Conservation (phyloP, 2,329 filamentous ascomycete species). For the Zelopaecilomyces penicillatus region DNA sequence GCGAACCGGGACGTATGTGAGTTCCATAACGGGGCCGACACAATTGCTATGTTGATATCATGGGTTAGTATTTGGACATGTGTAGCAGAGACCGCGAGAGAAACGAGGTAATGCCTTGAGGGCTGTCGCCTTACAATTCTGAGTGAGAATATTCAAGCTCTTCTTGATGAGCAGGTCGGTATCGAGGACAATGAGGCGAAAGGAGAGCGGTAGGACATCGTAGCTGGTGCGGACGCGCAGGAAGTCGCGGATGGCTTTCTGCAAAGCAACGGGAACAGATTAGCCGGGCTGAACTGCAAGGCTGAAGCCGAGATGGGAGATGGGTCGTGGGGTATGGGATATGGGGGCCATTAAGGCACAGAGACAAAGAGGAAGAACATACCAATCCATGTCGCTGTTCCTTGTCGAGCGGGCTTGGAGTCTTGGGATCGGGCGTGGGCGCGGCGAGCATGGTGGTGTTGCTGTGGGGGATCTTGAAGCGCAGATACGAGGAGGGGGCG, state of each 20-base stretch:
- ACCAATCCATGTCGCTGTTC: conserved; percentile 75
- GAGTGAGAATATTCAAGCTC: conserved; percentile 87
- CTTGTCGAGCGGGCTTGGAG: conserved; percentile 55
- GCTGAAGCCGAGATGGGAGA: not conserved
- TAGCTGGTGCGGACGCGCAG: conserved; percentile 94
- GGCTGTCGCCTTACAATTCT: conserved; percentile 62
- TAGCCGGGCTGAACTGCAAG: not conserved
- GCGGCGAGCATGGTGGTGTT: conserved; percentile 26
- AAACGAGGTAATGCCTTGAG: not conserved
- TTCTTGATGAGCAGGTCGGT: conserved; percentile 94
- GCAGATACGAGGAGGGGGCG: conserved; percentile 52
- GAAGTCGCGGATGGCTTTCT: conserved; percentile 91
- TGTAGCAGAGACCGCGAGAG: conserved; percentile 3
- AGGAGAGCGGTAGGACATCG: conserved; percentile 92
- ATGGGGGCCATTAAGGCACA: not conserved
- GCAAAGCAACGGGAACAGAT: conserved; percentile 15
- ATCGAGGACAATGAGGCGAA: conserved; percentile 91
- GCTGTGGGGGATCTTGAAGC: conserved; percentile 26
- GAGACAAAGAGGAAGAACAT: conserved; percentile 25
- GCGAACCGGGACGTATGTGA: conserved; percentile 88
- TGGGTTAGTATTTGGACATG: conserved; percentile 4
- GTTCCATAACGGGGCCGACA: conserved; percentile 95
- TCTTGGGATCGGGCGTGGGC: conserved; percentile 12
- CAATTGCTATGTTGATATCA: conserved; percentile 60
- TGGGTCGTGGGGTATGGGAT: not conserved